phyloP scores from a whole-genome alignment of 257 asterid genomes.

The Catharanthus roseus region DNA sequence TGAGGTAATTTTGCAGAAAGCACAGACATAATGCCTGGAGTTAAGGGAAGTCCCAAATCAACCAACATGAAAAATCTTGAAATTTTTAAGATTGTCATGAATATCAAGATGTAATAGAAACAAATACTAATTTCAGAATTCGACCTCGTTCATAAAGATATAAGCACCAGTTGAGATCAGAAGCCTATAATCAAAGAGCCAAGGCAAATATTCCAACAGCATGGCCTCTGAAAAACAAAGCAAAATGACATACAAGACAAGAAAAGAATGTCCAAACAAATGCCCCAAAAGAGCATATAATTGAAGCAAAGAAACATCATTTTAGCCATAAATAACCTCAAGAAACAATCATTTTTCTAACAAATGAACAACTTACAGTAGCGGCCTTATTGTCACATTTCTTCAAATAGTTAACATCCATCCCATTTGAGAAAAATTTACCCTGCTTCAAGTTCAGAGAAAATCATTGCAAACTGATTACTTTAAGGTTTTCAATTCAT shows the following conservation, averaged over 20 bases:
- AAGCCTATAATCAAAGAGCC: conserved; percentile 10
- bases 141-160: conserved; percentile 1
- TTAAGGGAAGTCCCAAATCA: no score
- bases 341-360: conserved; percentile 1
- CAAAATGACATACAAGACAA: no score
- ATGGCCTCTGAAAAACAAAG: conserved; percentile 9
- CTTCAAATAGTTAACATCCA: background rate
- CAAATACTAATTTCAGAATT: background rate
- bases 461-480: no score
- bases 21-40: background rate
- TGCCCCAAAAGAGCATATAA: no score
- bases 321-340: no score
- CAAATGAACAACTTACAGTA: background rate
- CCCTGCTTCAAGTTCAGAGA: background rate
- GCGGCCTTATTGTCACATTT: background rate
- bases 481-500: no score
- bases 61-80: no score
- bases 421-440: conserved; percentile 1
- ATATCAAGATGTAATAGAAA: no score
- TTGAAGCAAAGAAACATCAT: background rate
- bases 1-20: no score
- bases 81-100: no score
- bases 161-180: background rate
- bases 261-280: no score
- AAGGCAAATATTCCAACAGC: conserved; percentile 11